Conservation (phyloP, 1,284 basidiomycete species). For the Tilletia caries region DNA sequence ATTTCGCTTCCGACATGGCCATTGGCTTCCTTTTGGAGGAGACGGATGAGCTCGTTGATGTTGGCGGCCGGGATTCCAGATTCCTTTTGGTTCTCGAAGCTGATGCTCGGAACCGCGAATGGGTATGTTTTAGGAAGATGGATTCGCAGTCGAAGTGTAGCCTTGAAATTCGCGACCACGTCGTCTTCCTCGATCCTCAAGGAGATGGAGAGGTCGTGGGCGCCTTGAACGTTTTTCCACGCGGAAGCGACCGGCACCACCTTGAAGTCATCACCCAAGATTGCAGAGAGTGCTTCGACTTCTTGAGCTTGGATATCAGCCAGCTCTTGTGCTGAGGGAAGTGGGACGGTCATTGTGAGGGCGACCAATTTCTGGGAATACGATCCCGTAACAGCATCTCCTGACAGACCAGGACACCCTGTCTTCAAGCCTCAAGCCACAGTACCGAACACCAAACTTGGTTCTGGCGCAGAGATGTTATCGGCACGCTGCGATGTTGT, state of each 20-base stretch:
- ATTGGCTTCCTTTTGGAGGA: constrained; percentile 33
- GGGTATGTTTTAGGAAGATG: constrained; percentile 48
- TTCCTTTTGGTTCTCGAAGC: constrained; percentile 32
- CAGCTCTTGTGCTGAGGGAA: constrained; percentile 29
- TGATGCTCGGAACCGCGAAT: constrained; percentile 19
- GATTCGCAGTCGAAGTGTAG: constrained; percentile 33
- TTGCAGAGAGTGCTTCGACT: constrained; percentile 42
- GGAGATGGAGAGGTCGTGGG: constrained; percentile 38
- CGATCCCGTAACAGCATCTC: no score
- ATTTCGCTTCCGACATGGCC: constrained; percentile 49
- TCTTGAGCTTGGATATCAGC: constrained; percentile 42
- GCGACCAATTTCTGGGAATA: no score
- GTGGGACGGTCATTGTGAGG: not conserved
- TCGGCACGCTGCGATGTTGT: no score
- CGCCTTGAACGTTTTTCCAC: constrained; percentile 29
- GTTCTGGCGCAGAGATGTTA: no score
- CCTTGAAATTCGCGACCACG: constrained; percentile 36
- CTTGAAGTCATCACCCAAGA: constrained; percentile 41
- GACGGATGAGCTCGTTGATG: constrained; percentile 26
- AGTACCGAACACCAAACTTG: no score
- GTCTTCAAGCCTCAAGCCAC: no score
- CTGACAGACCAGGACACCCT: no score
- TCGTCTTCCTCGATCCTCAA: constrained; percentile 40
- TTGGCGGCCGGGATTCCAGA: constrained; percentile 21
- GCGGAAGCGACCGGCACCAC: constrained; percentile 28